A percentile compares a stretch with the other conserved stretches of the same genome.
Evolutionary conservation across 495 filamentous ascomycete genomes (phyloP).

Genomic region (Mytilinidion resinicola): DNA sequence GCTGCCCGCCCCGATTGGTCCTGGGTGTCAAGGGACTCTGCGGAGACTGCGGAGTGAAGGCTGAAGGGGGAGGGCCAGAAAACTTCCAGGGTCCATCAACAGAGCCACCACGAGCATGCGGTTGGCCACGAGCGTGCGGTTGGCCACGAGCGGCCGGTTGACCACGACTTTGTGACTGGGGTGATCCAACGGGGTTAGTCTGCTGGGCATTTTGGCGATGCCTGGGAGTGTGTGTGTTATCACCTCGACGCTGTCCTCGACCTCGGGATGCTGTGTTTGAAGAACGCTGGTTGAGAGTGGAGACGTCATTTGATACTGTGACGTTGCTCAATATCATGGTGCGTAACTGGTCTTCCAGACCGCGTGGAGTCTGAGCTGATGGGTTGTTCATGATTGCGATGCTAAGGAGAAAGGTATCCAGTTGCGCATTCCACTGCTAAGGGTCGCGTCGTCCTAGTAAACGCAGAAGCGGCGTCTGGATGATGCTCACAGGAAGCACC

Average conservation of each 20-base stretch:
- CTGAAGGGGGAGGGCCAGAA: background rate
- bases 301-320: conserved; percentile 1
- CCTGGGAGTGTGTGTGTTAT: too few species aligned
- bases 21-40: background rate
- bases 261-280: background rate
- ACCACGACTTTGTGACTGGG: too few species aligned
- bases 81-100: background rate
- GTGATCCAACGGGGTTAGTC: too few species aligned
- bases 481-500: too few species aligned
- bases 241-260: too few species aligned
- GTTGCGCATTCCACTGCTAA: too few species aligned
- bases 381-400: background rate
- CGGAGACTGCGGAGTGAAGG: background rate
- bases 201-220: too few species aligned
- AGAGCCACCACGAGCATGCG: background rate
- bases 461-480: too few species aligned
- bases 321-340: conserved; percentile 42
- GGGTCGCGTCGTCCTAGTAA: too few species aligned
- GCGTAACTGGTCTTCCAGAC: conserved; percentile 41
- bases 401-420: background rate
- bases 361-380: background rate
- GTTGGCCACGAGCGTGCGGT: background rate
- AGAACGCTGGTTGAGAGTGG: background rate
- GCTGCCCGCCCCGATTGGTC: background rate
- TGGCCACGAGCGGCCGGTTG: too few species aligned